Evolutionary conservation across 257 asterid genomes (phyloP).

Genomic region (Craterostigma plantagineum): DNA sequence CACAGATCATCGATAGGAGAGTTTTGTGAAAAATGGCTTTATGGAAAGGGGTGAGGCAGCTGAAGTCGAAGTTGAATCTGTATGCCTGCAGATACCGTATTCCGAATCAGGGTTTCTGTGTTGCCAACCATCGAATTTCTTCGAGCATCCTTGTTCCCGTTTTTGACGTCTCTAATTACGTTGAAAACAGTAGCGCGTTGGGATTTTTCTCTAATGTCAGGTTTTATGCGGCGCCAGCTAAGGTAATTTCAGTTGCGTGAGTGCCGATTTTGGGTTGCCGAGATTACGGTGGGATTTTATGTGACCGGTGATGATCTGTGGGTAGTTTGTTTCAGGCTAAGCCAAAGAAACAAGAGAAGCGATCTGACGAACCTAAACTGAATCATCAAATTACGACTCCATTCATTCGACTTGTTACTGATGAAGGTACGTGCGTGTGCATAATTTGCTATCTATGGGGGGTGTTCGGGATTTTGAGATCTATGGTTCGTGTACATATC

Average conservation of each 20-base stretch:
- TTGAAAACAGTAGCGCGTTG: constrained; percentile 12
- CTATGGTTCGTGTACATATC: neutral
- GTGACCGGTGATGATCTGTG: neutral
- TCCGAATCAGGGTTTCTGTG: constrained; percentile 13
- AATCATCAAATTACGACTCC: constrained; percentile 45
- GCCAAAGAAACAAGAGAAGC: constrained; percentile 32
- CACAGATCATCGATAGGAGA: neutral
- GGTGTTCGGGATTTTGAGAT: constrained; percentile 4
- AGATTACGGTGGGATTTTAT: constrained; percentile 3
- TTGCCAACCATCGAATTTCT: constrained; percentile 8
- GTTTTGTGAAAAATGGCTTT: constrained; percentile 21
- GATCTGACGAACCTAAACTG: constrained; percentile 33
- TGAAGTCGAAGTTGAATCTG: constrained; percentile 13
- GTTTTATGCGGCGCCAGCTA: constrained; percentile 45
- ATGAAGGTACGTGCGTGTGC: constrained; percentile 39
- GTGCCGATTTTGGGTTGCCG: neutral
- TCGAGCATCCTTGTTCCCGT: constrained; percentile 14
- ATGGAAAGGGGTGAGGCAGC: constrained; percentile 45
- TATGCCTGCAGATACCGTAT: constrained; percentile 16
- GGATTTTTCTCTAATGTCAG: constrained; percentile 24
- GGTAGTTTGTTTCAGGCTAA: constrained; percentile 11
- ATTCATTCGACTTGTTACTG: constrained; percentile 49
- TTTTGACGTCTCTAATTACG: constrained; percentile 9
- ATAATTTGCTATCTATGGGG: neutral
- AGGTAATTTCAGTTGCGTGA: constrained; percentile 20